Base-by-base conservation (phyloP, 768 basidiomycete genomes). In the Phlegmacium glaucopus region DNA sequence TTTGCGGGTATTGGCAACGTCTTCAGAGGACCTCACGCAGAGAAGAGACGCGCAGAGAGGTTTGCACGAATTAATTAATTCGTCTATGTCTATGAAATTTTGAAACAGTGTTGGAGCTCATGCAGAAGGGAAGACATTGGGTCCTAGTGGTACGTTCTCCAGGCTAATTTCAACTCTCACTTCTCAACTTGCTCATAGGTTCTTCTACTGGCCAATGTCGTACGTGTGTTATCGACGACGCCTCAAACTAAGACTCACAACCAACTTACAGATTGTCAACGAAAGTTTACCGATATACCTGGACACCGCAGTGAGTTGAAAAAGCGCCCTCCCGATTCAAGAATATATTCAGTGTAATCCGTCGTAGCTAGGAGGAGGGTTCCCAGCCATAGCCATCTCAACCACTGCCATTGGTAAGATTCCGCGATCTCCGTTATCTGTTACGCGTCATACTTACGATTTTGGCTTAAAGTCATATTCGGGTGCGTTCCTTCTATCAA, bases 151-250 rank as follows among this genome's bases (percentile, higher is more conserved):
- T 91, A 59, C 46, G 72, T 65, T 6, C 5, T 36, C 48, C n/a
- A n/a, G n/a, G n/a, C n/a, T n/a, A n/a, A n/a, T 10, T 26, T 25
- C 16, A 16, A 11, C 36, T 28, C 35, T 6, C 11, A 32, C 9
- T 11, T 18, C 27, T 16, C n/a, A 35, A 49, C 10, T 30, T 9
- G 16, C 4, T 17, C 5, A 18, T 2, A 90, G 88, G 88, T 93
- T 7, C 75, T 98, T 1, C 75, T 98, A 1, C 72, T 97, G 1
- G 82, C 86, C 42, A 96, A 96, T 61, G 94, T 96, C 51, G 87
- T 88, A 57, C 45, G 86, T 64, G 13, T 16, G 6, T 16, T 17
- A 5, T 13, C 16, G 26, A 26, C n/a, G 0, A 11, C 9, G 45
- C 17, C n/a, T 4, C n/a, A 40, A n/a, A 17, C 27, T 6, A 16